Conservation (phyloP, 345 rosid species). For the Geranium rotundifolium region DNA sequence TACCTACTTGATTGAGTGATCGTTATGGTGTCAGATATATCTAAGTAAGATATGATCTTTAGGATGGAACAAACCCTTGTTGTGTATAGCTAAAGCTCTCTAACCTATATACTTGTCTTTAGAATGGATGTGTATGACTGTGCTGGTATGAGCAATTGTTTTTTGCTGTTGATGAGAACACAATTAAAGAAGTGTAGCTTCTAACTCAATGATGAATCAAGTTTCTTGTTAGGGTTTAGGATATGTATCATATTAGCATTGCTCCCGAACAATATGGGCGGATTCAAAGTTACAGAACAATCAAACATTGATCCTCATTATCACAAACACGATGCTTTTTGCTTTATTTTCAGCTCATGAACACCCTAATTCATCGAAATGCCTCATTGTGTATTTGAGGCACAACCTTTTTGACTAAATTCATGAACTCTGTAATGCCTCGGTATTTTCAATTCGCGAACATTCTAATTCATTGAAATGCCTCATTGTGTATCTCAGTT, state of each 20-base stretch:
- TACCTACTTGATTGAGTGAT: too few species aligned
- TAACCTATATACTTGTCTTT: not conserved
- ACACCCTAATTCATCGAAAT: not conserved
- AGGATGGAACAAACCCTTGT: not conserved
- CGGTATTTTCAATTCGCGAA: not conserved
- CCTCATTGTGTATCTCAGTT: constrained; percentile 31
- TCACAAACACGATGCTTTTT: not conserved
- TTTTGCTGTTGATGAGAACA: too few species aligned
- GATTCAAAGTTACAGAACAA: not conserved
- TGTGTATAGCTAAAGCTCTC: not conserved
- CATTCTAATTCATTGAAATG: not conserved
- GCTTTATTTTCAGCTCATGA: not conserved
- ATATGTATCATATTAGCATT: not conserved
- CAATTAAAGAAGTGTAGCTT: too few species aligned
- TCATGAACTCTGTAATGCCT: too few species aligned
- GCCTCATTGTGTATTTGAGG: not conserved
- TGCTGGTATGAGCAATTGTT: not conserved
- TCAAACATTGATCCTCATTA: not conserved
- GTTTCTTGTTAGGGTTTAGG: not conserved
- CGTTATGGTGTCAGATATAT: too few species aligned
- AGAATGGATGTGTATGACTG: not conserved
- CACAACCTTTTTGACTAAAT: not conserved
- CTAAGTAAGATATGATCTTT: too few species aligned
- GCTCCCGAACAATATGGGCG: not conserved
- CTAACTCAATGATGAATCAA: not conserved